Percentiles rank a stretch among this genome's conserved stretches.
phyloP scores from a whole-genome alignment of 2,329 filamentous ascomycete species.

The Sporothrix sp. region DNA sequence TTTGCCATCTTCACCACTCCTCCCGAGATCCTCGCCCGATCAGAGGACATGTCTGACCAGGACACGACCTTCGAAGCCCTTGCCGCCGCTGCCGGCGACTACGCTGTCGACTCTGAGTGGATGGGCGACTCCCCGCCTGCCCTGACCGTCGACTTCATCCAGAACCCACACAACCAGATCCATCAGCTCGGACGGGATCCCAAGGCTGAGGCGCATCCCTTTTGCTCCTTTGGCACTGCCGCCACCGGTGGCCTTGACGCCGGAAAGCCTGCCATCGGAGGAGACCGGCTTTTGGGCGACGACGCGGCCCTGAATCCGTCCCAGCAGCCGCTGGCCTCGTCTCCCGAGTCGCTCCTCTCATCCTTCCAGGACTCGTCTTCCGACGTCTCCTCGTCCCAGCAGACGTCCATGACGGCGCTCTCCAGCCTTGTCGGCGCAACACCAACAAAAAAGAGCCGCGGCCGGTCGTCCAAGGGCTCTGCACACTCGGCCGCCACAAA shows the following conservation, averaged over 20 bases:
- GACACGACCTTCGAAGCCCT: conserved; percentile 19
- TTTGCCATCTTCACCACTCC: background rate
- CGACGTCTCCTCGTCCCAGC: conserved; percentile 35
- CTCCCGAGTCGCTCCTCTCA: conserved; percentile 20
- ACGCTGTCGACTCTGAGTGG: conserved; percentile 19
- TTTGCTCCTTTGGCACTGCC: conserved; percentile 2
- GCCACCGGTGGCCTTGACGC: background rate
- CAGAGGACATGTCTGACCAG: conserved; percentile 15
- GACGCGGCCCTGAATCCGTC: conserved; percentile 10
- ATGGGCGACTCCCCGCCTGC: conserved; percentile 20
- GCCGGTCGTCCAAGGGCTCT: conserved; percentile 22
- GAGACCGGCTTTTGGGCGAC: conserved; percentile 13
- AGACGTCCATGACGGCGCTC: conserved; percentile 16
- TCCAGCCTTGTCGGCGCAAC: conserved; percentile 13
- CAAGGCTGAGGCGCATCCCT: background rate
- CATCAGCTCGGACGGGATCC: conserved; percentile 10
- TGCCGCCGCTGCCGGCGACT: conserved; percentile 18
- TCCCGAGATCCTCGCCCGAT: background rate
- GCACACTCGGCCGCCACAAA: background rate
- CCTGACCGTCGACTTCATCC: conserved; percentile 18
- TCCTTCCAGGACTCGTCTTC: conserved; percentile 40
- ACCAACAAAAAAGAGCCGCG: conserved; percentile 12
- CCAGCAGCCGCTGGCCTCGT: conserved; percentile 13
- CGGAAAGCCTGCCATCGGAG: conserved; percentile 1
- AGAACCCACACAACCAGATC: conserved; percentile 13